Evolutionary conservation across 805 yeast species (phyloP).

Genomic region (Candida namnaoensis): DNA sequence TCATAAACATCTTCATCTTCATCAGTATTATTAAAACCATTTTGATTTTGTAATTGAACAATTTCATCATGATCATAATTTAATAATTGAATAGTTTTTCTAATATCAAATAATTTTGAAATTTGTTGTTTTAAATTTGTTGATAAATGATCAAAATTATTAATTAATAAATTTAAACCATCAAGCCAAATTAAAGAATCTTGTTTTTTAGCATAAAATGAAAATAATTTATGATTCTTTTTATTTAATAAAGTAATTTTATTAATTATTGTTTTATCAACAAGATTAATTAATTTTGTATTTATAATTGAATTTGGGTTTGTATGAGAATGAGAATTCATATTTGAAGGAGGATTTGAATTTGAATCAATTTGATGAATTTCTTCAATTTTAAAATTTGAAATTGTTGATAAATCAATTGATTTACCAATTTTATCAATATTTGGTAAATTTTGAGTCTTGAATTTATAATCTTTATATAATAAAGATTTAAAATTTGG

Average conservation of each 20-base stretch:
- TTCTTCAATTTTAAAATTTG: constrained; percentile 40
- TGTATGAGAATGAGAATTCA: constrained; percentile 13
- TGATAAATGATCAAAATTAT: constrained; percentile 27
- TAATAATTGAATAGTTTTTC: constrained; percentile 41
- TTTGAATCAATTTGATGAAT: constrained; percentile 37
- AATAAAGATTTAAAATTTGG: constrained; percentile 56
- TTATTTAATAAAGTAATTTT: constrained; percentile 43
- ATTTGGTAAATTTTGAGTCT: constrained; percentile 40
- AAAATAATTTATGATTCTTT: constrained; percentile 32
- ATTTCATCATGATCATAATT: constrained; percentile 3
- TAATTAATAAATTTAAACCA: constrained; percentile 51
- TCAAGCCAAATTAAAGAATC: constrained; percentile 70
- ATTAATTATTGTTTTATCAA: constrained; percentile 48
- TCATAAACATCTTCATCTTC: constrained; percentile 13
- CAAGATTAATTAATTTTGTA: constrained; percentile 41
- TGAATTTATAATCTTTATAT: constrained; percentile 48
- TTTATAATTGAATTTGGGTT: not conserved
- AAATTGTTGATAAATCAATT: constrained; percentile 44
- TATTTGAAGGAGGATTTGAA: constrained; percentile 25
- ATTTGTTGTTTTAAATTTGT: constrained; percentile 36
- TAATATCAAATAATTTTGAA: constrained; percentile 31
- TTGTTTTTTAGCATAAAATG: constrained; percentile 65
- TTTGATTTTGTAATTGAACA: no score
- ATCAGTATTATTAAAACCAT: not conserved
- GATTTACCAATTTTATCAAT: constrained; percentile 47